Conservation (phyloP, 305 asterid genomes). For the Monarda citriodora region DNA sequence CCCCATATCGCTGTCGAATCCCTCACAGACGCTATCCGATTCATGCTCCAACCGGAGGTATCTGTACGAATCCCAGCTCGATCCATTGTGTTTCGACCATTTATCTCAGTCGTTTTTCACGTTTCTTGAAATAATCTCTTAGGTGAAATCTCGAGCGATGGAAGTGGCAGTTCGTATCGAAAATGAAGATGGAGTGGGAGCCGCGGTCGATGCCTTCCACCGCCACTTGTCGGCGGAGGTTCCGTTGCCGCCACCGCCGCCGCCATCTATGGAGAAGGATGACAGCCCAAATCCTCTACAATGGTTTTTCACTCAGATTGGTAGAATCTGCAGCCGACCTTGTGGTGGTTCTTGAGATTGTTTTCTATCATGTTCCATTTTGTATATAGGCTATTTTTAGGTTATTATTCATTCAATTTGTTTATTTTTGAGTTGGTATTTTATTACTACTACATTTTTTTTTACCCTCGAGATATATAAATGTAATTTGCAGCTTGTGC, state of each 20-base stretch:
- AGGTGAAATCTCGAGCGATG: constrained; percentile 88
- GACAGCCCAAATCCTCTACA: constrained; percentile 67
- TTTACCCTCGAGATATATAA: background rate
- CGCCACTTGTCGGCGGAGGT: constrained; percentile 75
- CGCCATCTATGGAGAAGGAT: constrained; percentile 35
- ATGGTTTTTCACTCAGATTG: constrained; percentile 83
- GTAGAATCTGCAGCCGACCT: constrained; percentile 63
- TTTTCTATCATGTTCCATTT: background rate
- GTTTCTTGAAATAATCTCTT: background rate
- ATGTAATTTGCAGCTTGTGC: background rate
- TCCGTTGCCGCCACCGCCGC: constrained; percentile 36
- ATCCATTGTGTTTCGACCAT: background rate
- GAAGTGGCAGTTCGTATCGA: constrained; percentile 63
- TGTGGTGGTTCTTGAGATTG: constrained; percentile 38
- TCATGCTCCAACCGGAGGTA: constrained; percentile 98
- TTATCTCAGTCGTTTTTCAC: background rate
- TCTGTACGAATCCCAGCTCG: no score
- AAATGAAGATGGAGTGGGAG: constrained; percentile 92
- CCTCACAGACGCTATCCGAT: constrained; percentile 84
- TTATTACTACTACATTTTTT: background rate
- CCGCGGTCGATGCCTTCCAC: constrained; percentile 92
- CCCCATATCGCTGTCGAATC: constrained; percentile 73
- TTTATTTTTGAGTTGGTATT: constrained; percentile 18
- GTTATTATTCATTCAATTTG: constrained; percentile 25
- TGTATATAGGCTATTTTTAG: constrained; percentile 24